Evolutionary conservation across 352 stramenopile species (phyloP), one percentile per base, ranked within the genome.

Genomic region (Globisporangium spiculum): DNA sequence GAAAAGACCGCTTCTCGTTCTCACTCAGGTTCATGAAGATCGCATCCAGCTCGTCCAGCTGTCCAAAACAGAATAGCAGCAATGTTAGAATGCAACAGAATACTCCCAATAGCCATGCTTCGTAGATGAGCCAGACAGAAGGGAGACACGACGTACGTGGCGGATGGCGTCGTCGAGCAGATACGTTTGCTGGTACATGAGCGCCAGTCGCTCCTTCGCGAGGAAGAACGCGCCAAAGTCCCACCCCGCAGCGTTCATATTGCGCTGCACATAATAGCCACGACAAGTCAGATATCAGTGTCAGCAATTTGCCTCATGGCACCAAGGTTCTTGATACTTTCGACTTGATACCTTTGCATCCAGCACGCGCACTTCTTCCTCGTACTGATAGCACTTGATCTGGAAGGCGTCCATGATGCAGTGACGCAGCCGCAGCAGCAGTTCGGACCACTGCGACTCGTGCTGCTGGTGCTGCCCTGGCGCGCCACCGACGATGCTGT

Each of bases 401-500:
- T 95, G 75, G 62, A 95, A 95, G 14, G 88, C 85, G 54, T 92
- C 83, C 88, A 95, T 93, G 67, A 95, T 84, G 60, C 85, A 95
- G 63, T 86, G 77, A 24, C 78, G 69, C 48, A 95, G 66, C 38
- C 82, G 72, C 44, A 93, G 53, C 20, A 95, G 54, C 36, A 95
- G 69, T 56, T 93, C 84, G 2, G 84, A 91, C 85, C 85, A 95
- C 70, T 95, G 87, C 0, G 79, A 73, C 66, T 95, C 84, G 71
- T 93, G 84, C 63, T 91, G 86, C 66, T 89, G 83, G 59, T 93
- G 85, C 65, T 91, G 78, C 2, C 72, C 72, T 5, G 70, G 71
- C 0, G 76, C 69, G 5, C 71, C 67, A 55, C 80, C 87, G 4
- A 91, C 60, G 22, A 92, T 73, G 68, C 83, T 93, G 60, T 78